Base-by-base conservation (phyloP, 1,284 basidiomycete genomes). In the Mycosarcoma mackinlayi region DNA sequence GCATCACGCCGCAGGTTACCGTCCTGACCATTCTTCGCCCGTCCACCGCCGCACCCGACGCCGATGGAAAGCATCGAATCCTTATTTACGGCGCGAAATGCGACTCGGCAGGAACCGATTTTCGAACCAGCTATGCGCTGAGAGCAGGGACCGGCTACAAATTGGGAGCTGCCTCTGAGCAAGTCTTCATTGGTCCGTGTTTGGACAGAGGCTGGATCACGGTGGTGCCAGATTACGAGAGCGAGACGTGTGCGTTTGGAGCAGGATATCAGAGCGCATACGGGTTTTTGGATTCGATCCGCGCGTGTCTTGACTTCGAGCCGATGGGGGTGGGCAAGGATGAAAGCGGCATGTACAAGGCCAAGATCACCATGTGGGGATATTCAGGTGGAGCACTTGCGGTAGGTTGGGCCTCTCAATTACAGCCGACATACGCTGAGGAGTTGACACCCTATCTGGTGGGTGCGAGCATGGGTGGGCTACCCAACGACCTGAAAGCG, bases 311-410 rank as follows among this genome's bases (percentile, higher is more conserved):
- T 14, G 57, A 42, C 30, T 78, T 71, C 28, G 58, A 58, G 34
- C 52, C 64, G 18, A 45, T 77, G 25, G 71, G 59, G 3, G 33
- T 80, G 1, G 21, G 48, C 5, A 57, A 50, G 35, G 38, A 63
- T 21, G 23, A 28, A 8, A 45, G 30, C 1, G 55, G 54, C 13
- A 34, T 27, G 8, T 62, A 47, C 28, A 25, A 40, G 16, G 72
- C 70, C 7, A 75, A 69, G 41, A 52, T 78, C 11, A 44, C 52
- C 16, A 49, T 73, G 37, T 77, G 70, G 54, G 79, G 79, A 18
- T 81, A 81, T 51, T 79, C 76, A 6, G 78, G 79, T 9, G 79
- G 79, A 14, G 79, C 77, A 3, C 58, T 78, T 1, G 78, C 79
- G 6, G 71, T 72, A 0, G 78, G 76, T 4, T 81, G 78, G 78